Evolutionary conservation across 306 rosid species (phyloP).

Genomic region (Pterocarpus macrocarpus): DNA sequence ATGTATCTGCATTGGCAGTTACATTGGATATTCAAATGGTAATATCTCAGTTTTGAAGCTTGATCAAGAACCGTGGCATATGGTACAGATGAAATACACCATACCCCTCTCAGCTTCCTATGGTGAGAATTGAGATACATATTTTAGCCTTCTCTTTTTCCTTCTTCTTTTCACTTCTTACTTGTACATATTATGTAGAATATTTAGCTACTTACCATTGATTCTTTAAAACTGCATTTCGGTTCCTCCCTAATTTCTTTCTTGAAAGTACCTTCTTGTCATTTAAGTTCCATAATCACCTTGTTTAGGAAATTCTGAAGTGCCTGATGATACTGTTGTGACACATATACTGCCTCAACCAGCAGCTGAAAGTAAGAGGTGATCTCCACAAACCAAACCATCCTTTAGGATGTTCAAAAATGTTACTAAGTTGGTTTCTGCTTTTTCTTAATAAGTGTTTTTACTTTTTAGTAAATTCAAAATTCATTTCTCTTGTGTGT

Average conservation of each 20-base stretch:
- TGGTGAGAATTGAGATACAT: conserved; percentile 59
- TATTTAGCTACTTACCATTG: neutral
- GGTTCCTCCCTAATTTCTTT: conserved; percentile 1
- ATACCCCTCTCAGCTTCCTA: conserved; percentile 78
- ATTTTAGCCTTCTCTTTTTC: conserved; percentile 17
- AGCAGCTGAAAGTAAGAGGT: conserved; percentile 90
- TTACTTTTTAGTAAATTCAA: neutral
- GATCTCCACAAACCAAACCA: conserved; percentile 36
- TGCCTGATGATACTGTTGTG: conserved; percentile 57
- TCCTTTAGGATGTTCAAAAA: neutral
- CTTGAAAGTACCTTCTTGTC: neutral
- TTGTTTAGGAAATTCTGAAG: conserved; percentile 73
- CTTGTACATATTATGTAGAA: neutral
- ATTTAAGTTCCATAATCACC: conserved; percentile 32
- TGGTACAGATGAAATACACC: conserved; percentile 69
- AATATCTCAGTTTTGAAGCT: conserved; percentile 81
- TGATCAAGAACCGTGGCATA: conserved; percentile 65
- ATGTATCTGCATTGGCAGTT: conserved; percentile 62
- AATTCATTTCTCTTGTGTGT: conserved; percentile 24
- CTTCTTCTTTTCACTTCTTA: conserved; percentile 17
- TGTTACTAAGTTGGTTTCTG: neutral
- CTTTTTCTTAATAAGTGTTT: conserved; percentile 5
- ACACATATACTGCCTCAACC: conserved; percentile 80
- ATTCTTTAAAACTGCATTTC: neutral
- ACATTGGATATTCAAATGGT: conserved; percentile 77